Evolutionary conservation across 257 asterid species (phyloP), one percentile per base, ranked within the genome.

Genomic region (Salvia miltiorrhiza): DNA sequence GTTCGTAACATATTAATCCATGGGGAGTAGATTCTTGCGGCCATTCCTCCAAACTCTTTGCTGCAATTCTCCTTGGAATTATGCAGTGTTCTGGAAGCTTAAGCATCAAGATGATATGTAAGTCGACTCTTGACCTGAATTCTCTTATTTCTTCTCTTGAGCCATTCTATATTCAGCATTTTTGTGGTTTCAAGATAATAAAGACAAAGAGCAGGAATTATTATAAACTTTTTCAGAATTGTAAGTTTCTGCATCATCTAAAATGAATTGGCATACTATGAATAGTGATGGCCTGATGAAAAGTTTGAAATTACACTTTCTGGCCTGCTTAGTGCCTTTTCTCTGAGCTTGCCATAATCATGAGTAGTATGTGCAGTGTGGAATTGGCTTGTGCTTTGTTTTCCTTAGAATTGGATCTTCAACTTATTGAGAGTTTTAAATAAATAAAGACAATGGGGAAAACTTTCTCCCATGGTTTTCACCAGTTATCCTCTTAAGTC

Each of bases 11-110:
- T 76, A 71, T 63, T 73, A 76, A 74, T 64, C 79, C 77, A 88
- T 87, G 95, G 90, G 75, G 82, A 76, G 73, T 56, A 77, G 85
- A 81, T 81, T 81, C 69, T 75, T 87, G 86, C 81, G 96, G 83
- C 83, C 83, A 72, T 85, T 88, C 78, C 89, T 93, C 69, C 84
- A 86, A 77, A 71, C 86, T 68, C 84, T 90, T 71, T 90, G 99
- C 88, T 78, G 79, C 80, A 65, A 86, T 70, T 87, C 97, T 74
- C 93, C 86, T 19, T 90, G 99, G 99, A 85, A 82, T 78, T 90
- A 93, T 73, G 97, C 97, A 28, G 91, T 87, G 62, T 87, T 93
- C 79, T 93, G 99, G 99, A 93, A 83, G 85, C 81, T 82, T 68
- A 84, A 85, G 81, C 76, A 78, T 74, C 86, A 81, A 67, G 76